Percentiles rank a stretch among this genome's conserved stretches.
These are phyloP conservation scores for Pythium brachiatum DNA, from an alignment of 352 stramenopile species.

Conservation along the genomic window DNA sequence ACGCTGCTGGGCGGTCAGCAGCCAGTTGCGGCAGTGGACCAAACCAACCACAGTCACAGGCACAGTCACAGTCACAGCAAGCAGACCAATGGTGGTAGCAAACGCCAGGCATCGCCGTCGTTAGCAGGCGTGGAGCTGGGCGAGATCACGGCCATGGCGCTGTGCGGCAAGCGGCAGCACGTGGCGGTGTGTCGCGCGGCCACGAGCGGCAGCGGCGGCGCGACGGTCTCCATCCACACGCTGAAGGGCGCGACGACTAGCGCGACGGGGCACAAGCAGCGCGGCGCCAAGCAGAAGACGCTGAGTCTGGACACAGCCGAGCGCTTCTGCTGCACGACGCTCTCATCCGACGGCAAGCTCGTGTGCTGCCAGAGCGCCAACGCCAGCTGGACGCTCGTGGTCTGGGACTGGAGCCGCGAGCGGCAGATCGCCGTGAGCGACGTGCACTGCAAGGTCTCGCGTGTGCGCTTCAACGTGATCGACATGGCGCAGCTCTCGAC, in stretches of 20 bases:
- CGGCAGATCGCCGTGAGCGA: constrained; percentile 57
- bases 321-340: constrained; percentile 44
- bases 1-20: constrained; percentile 41
- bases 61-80: background rate
- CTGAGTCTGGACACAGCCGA: constrained; percentile 45
- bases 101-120: background rate
- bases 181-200: constrained; percentile 55
- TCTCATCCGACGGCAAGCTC: constrained; percentile 71
- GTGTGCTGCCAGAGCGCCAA: constrained; percentile 57
- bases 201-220: background rate
- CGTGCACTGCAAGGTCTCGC: constrained; percentile 68
- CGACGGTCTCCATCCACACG: constrained; percentile 26
- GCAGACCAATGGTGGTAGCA: background rate
- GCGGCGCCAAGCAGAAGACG: constrained; percentile 31
- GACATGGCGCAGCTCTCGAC: constrained; percentile 81
- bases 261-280: constrained; percentile 1
- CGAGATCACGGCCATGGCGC: constrained; percentile 65
- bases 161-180: constrained; percentile 54
- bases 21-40: background rate
- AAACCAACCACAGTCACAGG: background rate
- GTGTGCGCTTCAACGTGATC: constrained; percentile 72
- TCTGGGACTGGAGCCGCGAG: constrained; percentile 78
- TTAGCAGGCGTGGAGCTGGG: constrained; percentile 25
- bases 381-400: constrained; percentile 53
- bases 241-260: constrained; percentile 14